Evolutionary conservation across 176 grass and related monocot genomes (phyloP).

Genomic region (Lolium perenne): DNA sequence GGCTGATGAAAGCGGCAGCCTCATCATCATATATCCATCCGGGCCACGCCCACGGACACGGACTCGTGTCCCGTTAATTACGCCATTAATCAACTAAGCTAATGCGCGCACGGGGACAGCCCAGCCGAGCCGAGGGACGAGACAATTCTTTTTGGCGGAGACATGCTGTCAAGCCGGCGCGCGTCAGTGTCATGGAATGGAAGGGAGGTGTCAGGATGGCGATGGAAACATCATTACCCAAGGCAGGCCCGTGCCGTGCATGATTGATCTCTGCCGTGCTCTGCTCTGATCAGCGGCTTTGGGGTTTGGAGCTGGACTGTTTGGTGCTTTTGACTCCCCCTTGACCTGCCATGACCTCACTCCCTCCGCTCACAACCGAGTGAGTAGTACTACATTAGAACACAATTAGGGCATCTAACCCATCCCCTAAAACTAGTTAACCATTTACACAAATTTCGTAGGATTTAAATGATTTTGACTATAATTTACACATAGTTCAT

Average conservation of each 20-base stretch:
- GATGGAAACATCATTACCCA: constrained; percentile 3
- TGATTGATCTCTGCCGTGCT: constrained; percentile 14
- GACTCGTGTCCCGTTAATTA: neutral
- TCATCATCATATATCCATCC: neutral
- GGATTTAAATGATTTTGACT: too few species aligned
- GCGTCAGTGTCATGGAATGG: constrained; percentile 4
- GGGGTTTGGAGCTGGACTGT: neutral
- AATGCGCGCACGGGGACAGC: neutral
- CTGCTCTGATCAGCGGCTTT: neutral
- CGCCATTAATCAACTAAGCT: neutral
- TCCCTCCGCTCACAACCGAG: neutral
- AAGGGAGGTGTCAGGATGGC: neutral
- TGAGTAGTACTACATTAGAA: too few species aligned
- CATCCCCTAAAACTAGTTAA: too few species aligned
- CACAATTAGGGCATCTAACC: too few species aligned
- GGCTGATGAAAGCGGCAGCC: constrained; percentile 50
- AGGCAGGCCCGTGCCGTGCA: neutral
- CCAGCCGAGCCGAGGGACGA: neutral
- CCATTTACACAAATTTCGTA: too few species aligned
- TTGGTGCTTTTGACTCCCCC: constrained; percentile 1
- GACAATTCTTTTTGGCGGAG: constrained; percentile 5
- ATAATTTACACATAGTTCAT: too few species aligned
- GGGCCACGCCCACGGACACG: neutral
- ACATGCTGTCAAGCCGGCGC: neutral
- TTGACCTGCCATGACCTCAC: neutral